These are phyloP conservation scores for Agastache rugosa DNA, from an alignment of 257 asterid genomes.

Conservation along the genomic window DNA sequence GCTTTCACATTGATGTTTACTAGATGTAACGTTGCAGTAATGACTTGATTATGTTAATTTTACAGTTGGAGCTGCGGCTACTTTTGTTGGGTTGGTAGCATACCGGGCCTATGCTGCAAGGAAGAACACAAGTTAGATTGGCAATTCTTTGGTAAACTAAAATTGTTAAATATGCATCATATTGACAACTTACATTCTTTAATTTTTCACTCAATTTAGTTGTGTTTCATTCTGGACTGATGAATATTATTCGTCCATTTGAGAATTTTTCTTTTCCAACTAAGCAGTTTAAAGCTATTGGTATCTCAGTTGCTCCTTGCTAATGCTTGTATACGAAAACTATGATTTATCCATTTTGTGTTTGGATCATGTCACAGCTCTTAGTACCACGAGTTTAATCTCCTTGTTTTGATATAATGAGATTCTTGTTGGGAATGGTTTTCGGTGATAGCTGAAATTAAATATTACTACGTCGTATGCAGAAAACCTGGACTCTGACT, in stretches of 20 bases:
- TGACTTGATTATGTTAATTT: slow-evolving; percentile 35
- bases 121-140: slow-evolving; percentile 65
- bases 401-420: background rate
- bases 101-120: slow-evolving; percentile 80
- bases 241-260: background rate
- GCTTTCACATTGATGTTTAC: background rate
- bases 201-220: background rate
- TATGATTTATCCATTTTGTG: slow-evolving; percentile 16
- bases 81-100: slow-evolving; percentile 84
- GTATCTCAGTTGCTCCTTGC: slow-evolving; percentile 9
- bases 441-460: slow-evolving; percentile 20
- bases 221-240: background rate
- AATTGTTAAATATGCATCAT: slow-evolving; percentile 19
- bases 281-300: slow-evolving; percentile 4
- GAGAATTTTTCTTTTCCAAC: slow-evolving; percentile 12
- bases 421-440: slow-evolving; percentile 17
- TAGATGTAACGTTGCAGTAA: slow-evolving; percentile 7
- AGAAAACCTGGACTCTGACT: background rate
- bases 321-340: slow-evolving; percentile 23
- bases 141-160: slow-evolving; percentile 35
- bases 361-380: slow-evolving; percentile 6
- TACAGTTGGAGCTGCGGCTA: slow-evolving; percentile 91
- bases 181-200: slow-evolving; percentile 8
- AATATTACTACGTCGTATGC: background rate
- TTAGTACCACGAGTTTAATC: slow-evolving; percentile 16